Evolutionary conservation across 2,329 filamentous ascomycete genomes (phyloP).

Genomic region (Aspergillus sp.): DNA sequence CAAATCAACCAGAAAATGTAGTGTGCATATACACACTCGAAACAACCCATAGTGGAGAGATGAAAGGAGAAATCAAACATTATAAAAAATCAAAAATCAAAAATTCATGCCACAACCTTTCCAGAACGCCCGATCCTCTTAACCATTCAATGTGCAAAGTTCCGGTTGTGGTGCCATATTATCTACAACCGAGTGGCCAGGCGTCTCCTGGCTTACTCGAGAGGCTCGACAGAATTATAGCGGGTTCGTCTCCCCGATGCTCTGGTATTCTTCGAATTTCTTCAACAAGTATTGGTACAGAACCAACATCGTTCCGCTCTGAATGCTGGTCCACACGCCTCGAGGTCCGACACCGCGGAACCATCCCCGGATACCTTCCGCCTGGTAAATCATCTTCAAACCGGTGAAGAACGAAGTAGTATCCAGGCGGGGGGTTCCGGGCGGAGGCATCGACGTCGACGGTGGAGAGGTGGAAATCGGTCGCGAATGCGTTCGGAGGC

Average conservation of each 20-base stretch:
- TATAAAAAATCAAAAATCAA: slow-evolving; percentile 11
- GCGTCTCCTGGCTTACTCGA: not conserved
- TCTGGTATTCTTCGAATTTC: slow-evolving; percentile 63
- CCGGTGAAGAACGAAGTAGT: slow-evolving; percentile 88
- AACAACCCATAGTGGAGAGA: not conserved
- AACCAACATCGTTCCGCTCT: slow-evolving; percentile 95
- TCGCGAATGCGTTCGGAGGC: slow-evolving; percentile 57
- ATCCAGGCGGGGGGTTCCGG: slow-evolving; percentile 76
- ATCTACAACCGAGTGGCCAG: slow-evolving; percentile 8
- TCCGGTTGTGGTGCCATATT: slow-evolving; percentile 2
- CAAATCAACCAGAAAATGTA: not conserved
- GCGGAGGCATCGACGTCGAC: slow-evolving; percentile 75
- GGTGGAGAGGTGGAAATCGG: slow-evolving; percentile 88
- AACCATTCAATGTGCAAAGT: slow-evolving; percentile 16
- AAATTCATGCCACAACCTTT: slow-evolving; percentile 13
- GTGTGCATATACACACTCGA: not conserved
- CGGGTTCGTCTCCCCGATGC: slow-evolving; percentile 21
- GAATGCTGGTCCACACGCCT: slow-evolving; percentile 94
- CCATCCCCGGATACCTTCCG: slow-evolving; percentile 84
- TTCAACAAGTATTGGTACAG: slow-evolving; percentile 86
- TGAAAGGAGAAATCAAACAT: not conserved
- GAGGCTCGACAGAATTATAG: slow-evolving; percentile 12
- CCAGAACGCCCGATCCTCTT: slow-evolving; percentile 23
- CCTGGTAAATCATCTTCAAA: slow-evolving; percentile 81
- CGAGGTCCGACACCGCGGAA: slow-evolving; percentile 93